Evolutionary conservation across 495 filamentous ascomycete species (phyloP), one percentile per base, ranked within the genome.

Genomic region (Talaromyces proteolyticus): DNA sequence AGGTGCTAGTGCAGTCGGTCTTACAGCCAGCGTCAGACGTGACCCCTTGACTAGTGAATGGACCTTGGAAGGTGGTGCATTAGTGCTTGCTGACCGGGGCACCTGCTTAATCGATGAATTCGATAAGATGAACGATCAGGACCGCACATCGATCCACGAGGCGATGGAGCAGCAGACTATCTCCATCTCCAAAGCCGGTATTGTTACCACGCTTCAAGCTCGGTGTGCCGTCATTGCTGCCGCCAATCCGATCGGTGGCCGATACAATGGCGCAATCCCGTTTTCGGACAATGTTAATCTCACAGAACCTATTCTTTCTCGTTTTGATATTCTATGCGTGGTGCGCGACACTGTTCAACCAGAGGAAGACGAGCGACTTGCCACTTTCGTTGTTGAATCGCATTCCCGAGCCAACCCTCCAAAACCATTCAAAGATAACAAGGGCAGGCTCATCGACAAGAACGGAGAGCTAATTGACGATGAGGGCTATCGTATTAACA

Each of bases 91-190:
- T 21, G 94, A 99, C 67, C 85, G 88, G 51, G 94, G 94, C 39
- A 94, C 89, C 29, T 99, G 94, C 62, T 75, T 99, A 24, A 99
- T 99, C 57, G 94, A 99, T 64, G 94, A 99, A 66, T 99, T 99
- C 66, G 94, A 99, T 79, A 99, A 99, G 77, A 99, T 99, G 94
- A 99, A 99, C 69, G 94, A 99, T 64, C 90, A 97, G 58, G 94
- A 99, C 65, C 77, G 93, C 39, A 99, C 94, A 1, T 94, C 88
- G 19, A 99, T 99, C 63, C 94, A 99, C 77, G 94, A 99, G 76
- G 94, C 94, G 51, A 99, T 99, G 94, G 94, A 99, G 66, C 94
- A 99, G 67, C 94, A 99, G 64, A 97, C 94, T n/a, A 99, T 99
- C 57, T 99, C 94, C 47, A 97, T 99, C 66, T 95, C 90, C 51